A percentile compares a stretch with the other conserved stretches of the same genome.
These are phyloP conservation scores for Prunus campanulata DNA, from an alignment of 306 rosid genomes.

Conservation along the genomic window DNA sequence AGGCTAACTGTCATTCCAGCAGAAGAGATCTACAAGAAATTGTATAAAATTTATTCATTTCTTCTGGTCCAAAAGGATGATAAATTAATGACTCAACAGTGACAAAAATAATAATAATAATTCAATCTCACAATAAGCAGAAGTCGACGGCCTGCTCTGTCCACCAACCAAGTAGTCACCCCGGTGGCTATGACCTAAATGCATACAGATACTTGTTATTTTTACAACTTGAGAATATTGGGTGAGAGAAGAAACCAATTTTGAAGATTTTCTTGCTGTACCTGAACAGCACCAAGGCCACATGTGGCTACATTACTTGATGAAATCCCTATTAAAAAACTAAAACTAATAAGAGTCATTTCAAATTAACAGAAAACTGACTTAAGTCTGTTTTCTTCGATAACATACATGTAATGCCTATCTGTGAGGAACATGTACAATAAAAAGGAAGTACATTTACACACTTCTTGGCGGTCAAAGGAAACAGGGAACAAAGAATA, in stretches of 20 bases:
- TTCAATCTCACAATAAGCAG: conserved; percentile 67
- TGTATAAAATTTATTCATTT: conserved; percentile 10
- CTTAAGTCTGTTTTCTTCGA: background rate
- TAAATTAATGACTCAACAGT: conserved; percentile 13
- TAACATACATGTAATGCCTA: background rate
- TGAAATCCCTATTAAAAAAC: conserved; percentile 52
- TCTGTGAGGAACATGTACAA: background rate
- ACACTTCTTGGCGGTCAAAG: conserved; percentile 4
- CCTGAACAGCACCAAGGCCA: conserved; percentile 95
- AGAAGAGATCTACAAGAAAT: conserved; percentile 71
- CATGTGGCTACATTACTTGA: conserved; percentile 74
- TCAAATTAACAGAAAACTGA: conserved; percentile 1
- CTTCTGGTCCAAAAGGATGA: conserved; percentile 13
- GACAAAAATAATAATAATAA: background rate
- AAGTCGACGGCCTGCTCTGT: conserved; percentile 84
- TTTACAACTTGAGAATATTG: conserved; percentile 24
- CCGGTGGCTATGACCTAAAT: conserved; percentile 77
- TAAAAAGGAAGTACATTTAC: background rate
- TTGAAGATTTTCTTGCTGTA: conserved; percentile 28
- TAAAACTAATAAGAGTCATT: conserved; percentile 20
- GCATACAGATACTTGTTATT: conserved; percentile 28
- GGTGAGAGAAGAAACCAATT: conserved; percentile 6
- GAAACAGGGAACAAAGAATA: background rate
- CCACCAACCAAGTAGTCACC: conserved; percentile 79
- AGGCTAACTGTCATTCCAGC: conserved; percentile 75